These are phyloP conservation scores for Verruconis gallopava DNA, from an alignment of 2,329 filamentous ascomycete species.

Conservation along the genomic window DNA sequence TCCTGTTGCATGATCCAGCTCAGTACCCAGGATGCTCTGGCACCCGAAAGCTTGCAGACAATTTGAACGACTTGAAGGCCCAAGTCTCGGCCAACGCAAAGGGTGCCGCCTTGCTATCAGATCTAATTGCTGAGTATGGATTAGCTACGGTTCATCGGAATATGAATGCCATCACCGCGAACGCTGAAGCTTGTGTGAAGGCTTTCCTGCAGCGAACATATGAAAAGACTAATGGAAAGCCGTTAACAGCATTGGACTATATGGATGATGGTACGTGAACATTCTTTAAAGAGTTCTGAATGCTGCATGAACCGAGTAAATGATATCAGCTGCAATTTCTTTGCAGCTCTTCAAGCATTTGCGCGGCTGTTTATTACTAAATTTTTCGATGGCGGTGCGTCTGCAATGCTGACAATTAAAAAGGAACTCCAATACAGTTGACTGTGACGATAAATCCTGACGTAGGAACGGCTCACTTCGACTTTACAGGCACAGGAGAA, in stretches of 20 bases:
- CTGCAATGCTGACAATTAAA: too few species aligned
- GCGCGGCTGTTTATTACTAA: too few species aligned
- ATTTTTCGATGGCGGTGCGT: too few species aligned
- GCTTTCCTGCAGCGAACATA: conserved; percentile 58
- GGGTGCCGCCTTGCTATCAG: conserved; percentile 64
- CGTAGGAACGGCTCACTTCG: conserved; percentile 66
- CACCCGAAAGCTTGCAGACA: conserved; percentile 67
- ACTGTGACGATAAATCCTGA: conserved; percentile 61
- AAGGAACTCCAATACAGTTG: conserved; percentile 62
- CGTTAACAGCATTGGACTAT: conserved; percentile 61
- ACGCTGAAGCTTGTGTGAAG: conserved; percentile 64
- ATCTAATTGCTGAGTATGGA: conserved; percentile 67
- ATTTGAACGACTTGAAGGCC: conserved; percentile 75
- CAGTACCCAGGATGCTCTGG: conserved; percentile 64
- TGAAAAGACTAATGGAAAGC: conserved; percentile 52
- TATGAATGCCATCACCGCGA: conserved; percentile 71
- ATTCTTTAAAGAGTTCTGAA: too few species aligned
- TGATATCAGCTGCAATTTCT: too few species aligned
- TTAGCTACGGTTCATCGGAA: conserved; percentile 68
- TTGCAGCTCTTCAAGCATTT: too few species aligned
- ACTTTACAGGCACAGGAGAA: conserved; percentile 65
- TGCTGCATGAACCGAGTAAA: too few species aligned
- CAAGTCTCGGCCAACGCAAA: conserved; percentile 81
- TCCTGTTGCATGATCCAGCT: conserved; percentile 61
- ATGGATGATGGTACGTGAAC: conserved; percentile 89